Evolutionary conservation across 768 basidiomycete genomes (phyloP), one percentile per base, ranked within the genome.

Genomic region (Lactifluus piperatus): DNA sequence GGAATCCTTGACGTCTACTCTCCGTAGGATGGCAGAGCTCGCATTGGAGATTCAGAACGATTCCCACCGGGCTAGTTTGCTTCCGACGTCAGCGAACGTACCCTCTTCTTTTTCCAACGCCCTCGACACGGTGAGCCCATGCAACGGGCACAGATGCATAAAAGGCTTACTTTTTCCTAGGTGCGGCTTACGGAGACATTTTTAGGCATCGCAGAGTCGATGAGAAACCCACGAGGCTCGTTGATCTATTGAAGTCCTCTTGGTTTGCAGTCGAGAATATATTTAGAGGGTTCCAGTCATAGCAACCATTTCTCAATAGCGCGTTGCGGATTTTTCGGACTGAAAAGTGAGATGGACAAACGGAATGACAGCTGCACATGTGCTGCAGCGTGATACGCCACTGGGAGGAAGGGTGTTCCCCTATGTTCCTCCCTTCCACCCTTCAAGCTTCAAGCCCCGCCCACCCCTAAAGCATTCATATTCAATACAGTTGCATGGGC

Each of bases 141-240:
- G 44, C 29, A 8, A 26, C 34, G 3, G 5, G 18, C n/a, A 20
- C n/a, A 20, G n/a, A 43, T 20, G 20, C 9, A 8, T n/a, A 8
- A 46, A 37, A n/a, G 27, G 8, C 9, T 56, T 9, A 45, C 32
- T n/a, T 37, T 51, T 16, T 43, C 26, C 7, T 58, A 83, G 82
- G 73, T 83, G 13, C 76, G 74, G 58, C 74, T 84, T 10, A 77
- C 82, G 0, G 73, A 82, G 64, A 79, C 82, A 3, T 84, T 84
- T 74, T 65, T 83, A 24, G 77, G 76, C 30, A 75, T 83, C 54
- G 81, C 81, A 0, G 79, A 81, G 53, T 81, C 82, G 1, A 66
- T 84, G 68, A 73, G 74, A 62, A 84, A 80, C 64, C 78, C 82
- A 4, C 70, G 82, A 64, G 83, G 78, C 0, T 73, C 76, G 20